These are phyloP conservation scores for Ogataea naganishii DNA, from an alignment of 805 yeast species.

Conservation along the genomic window DNA sequence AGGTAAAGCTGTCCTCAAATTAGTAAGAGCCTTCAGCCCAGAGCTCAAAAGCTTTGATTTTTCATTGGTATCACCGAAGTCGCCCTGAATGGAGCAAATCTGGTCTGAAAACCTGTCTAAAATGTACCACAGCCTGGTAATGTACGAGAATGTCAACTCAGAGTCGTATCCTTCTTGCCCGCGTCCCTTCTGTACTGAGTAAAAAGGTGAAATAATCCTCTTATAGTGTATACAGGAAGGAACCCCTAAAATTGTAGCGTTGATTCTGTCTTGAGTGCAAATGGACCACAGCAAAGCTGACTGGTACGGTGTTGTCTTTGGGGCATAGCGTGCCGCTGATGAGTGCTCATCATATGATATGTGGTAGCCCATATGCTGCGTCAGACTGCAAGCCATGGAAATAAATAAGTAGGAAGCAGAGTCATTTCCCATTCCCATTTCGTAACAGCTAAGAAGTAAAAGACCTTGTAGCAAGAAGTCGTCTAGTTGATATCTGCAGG, in stretches of 20 bases:
- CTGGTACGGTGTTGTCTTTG: conserved; percentile 15
- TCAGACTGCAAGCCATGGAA: conserved; percentile 22
- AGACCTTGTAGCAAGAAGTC: conserved; percentile 16
- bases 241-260: conserved; percentile 17
- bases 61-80: conserved; percentile 24
- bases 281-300: conserved; percentile 23
- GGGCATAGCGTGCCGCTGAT: conserved; percentile 13
- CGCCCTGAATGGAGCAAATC: conserved; percentile 22
- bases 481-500: conserved; percentile 14
- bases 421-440: conserved; percentile 20
- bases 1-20: conserved; percentile 17
- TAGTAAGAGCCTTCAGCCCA: conserved; percentile 16
- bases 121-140: conserved; percentile 21
- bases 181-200: conserved; percentile 11
- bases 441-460: conserved; percentile 21
- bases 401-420: conserved; percentile 21
- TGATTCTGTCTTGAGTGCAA: conserved; percentile 22
- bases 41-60: conserved; percentile 14
- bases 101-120: conserved; percentile 26
- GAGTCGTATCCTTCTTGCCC: conserved; percentile 7
- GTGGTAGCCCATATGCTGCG: conserved; percentile 27
- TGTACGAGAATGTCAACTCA: conserved; percentile 20
- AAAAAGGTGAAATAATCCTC: conserved; percentile 23
- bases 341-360: conserved; percentile 16
- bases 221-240: conserved; percentile 26